phyloP scores from a whole-genome alignment of 345 rosid genomes.

The Lenwebbia sp. region DNA sequence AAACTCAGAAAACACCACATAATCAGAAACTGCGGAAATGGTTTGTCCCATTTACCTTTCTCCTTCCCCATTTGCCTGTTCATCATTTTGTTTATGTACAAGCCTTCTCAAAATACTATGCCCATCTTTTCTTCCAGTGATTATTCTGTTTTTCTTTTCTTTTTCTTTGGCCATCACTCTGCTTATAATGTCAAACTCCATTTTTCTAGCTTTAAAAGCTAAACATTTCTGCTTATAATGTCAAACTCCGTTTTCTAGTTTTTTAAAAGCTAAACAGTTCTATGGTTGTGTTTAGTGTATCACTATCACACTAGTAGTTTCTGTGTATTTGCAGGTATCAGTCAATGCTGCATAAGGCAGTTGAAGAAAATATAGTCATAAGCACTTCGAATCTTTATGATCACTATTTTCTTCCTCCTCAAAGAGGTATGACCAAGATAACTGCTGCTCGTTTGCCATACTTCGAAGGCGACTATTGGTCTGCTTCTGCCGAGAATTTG shows the following conservation, averaged over 20 bases:
- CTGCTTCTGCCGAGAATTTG: conserved; percentile 82
- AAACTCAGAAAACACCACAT: conserved; percentile 86
- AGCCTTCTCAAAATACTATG: background rate
- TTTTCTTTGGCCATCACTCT: background rate
- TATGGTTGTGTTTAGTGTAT: background rate
- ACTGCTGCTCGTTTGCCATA: conserved; percentile 94
- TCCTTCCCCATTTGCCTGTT: background rate
- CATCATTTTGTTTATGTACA: background rate
- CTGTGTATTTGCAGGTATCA: conserved; percentile 50
- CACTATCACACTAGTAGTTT: background rate
- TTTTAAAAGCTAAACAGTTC: background rate
- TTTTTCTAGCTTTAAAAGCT: background rate
- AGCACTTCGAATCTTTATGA: conserved; percentile 70
- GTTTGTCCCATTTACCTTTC: conserved; percentile 30
- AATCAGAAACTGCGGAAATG: conserved; percentile 79
- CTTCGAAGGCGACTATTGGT: conserved; percentile 98
- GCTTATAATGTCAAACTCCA: background rate
- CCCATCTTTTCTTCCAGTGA: background rate
- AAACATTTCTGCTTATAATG: background rate
- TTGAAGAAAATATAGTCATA: conserved; percentile 67
- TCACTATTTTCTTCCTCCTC: conserved; percentile 58
- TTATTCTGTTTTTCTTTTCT: background rate
- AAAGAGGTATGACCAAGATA: conserved; percentile 70
- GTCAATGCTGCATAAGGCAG: conserved; percentile 72
- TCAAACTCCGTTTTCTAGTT: background rate